These are phyloP conservation scores for Dactylellina haptotyla DNA, from an alignment of 2,329 filamentous ascomycete species.

Conservation along the genomic window DNA sequence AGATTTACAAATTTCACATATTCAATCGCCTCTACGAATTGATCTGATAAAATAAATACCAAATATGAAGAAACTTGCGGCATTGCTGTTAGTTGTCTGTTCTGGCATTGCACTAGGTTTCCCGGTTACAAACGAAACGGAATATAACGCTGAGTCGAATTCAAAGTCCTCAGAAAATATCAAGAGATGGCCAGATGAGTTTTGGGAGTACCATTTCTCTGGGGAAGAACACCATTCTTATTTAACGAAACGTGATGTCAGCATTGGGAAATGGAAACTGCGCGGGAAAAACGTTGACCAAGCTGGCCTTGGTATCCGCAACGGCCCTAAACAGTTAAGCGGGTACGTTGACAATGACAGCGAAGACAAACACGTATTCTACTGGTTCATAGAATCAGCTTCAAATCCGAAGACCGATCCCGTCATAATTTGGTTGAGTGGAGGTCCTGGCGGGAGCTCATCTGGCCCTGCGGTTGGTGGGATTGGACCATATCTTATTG, in stretches of 20 bases:
- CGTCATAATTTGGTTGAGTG: not conserved
- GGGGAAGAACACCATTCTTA: not conserved
- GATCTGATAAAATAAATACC: too few species aligned
- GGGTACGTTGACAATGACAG: not conserved
- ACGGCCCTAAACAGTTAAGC: not conserved
- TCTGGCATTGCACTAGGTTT: too few species aligned
- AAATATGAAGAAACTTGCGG: too few species aligned
- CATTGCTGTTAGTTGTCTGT: too few species aligned
- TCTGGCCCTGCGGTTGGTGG: not conserved
- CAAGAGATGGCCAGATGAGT: too few species aligned
- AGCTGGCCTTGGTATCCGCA: not conserved
- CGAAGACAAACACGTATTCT: conserved; percentile 3
- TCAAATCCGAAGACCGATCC: conserved; percentile 1
- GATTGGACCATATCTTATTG: not conserved
- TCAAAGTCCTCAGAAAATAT: too few species aligned
- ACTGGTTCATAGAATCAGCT: conserved; percentile 7
- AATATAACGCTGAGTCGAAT: too few species aligned
- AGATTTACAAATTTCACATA: too few species aligned
- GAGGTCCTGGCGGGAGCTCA: not conserved
- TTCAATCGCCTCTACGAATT: too few species aligned
- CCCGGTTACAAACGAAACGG: too few species aligned
- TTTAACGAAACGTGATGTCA: not conserved
- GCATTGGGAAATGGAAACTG: not conserved
- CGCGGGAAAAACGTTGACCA: not conserved
- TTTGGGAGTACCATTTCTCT: not conserved